Base-by-base conservation (phyloP, 768 basidiomycete genomes). In the Calvatia gigantea region DNA sequence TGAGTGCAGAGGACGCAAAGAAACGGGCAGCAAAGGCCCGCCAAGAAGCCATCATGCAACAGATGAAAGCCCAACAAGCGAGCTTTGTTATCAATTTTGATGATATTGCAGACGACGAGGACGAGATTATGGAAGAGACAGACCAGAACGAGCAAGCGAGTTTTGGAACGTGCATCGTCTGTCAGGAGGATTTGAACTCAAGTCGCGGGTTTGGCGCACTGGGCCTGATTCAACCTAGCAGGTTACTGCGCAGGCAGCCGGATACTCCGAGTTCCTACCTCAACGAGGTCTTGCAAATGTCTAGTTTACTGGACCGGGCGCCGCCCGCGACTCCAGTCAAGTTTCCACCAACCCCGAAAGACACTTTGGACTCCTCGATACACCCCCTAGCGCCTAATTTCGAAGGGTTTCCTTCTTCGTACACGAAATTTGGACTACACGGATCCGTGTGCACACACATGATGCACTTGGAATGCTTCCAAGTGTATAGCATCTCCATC, bases 391-490 rank as follows among this genome's bases (percentile, higher is more conserved):
- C 61, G 2, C 67, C 79, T 8, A 83, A 80, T 60, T 90, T 91
- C 61, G 87, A 91, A 61, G 88, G 85, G 0, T 91, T 90, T 67
- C 84, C 89, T 0, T 61, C 81, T 0, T 77, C 80, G 35, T 83
- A 83, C 58, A 89, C 88, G 1, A 85, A 87, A 25, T 96, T 96
- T 66, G 94, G 94, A 1, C 75, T 98, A 11, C 80, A 94, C 65
- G 74, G 87, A 8, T 94, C 94, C 0, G 86, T 93, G 35, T 98
- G 96, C 69, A 93, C 87, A 29, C 97, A 98, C 66, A 84, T 95
- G 79, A 98, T 99, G 94, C 97, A 99, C 71, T 72, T 95, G 58
- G 84, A 89, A 38, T 98, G 97, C 70, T 96, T 98, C 75, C 87
- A 88, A 46, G 87, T 87, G 2, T 98, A 98, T 69, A 94, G 83